Percentiles rank a stretch among this genome's conserved stretches.
phyloP scores from a whole-genome alignment of 257 asterid genomes.

The Gynochthodes officinalis region DNA sequence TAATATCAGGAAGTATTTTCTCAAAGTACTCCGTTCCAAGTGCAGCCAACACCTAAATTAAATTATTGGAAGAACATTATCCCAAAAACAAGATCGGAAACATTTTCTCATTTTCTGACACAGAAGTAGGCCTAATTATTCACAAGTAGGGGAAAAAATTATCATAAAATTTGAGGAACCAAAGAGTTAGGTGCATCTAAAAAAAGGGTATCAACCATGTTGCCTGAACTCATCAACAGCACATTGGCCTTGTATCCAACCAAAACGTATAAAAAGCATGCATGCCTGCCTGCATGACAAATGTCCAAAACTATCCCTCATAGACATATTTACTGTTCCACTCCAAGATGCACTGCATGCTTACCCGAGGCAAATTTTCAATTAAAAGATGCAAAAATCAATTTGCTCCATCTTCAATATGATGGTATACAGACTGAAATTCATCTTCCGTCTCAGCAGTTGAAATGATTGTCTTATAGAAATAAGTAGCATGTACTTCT shows the following conservation, averaged over 20 bases:
- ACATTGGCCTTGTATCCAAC: background rate
- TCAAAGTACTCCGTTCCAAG: conserved; percentile 86
- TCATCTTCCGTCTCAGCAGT: background rate
- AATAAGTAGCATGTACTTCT: background rate
- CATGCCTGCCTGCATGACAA: background rate
- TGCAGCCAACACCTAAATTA: conserved; percentile 85
- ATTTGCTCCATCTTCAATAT: background rate
- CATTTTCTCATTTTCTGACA: background rate
- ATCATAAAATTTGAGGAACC: background rate
- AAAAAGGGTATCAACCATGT: background rate
- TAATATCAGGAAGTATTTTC: conserved; percentile 79
- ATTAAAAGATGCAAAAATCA: background rate
- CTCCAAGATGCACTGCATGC: background rate
- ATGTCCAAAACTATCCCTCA: background rate
- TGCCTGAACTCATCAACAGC: background rate
- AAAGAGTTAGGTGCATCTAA: background rate
- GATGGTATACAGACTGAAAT: background rate
- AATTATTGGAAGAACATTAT: conserved; percentile 5
- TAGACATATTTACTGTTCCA: background rate
- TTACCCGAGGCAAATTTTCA: background rate
- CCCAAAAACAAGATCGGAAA: background rate
- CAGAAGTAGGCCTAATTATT: background rate
- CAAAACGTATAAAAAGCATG: background rate
- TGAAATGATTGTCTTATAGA: background rate
- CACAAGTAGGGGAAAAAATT: background rate